Conservation (phyloP, 2,329 filamentous ascomycete species). For the Ophiocordyceps robertsii region DNA sequence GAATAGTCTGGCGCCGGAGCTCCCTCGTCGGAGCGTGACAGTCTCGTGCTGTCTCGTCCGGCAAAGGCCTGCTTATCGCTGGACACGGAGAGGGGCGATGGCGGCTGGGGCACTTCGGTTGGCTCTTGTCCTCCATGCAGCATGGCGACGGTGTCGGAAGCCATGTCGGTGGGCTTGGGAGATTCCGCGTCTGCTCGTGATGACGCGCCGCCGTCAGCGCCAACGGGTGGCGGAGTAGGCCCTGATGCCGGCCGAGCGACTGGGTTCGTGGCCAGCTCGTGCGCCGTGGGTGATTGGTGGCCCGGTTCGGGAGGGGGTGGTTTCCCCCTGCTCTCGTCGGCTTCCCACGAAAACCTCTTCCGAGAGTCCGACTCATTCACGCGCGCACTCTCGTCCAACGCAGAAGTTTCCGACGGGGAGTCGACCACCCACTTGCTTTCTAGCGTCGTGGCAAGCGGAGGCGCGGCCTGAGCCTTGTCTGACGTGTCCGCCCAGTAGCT, state of each 20-base stretch:
- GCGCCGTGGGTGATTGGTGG: not conserved
- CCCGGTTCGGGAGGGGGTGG: not conserved
- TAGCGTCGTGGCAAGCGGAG: not conserved
- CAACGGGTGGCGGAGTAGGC: not conserved
- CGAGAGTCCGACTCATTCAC: constrained; percentile 6
- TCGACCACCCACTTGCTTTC: too few relatives aligned
- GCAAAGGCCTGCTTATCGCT: constrained; percentile 15
- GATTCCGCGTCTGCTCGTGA: not conserved
- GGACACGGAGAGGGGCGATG: constrained; percentile 28
- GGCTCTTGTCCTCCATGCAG: constrained; percentile 5
- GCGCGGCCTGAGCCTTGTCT: constrained; percentile 4
- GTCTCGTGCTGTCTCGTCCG: constrained; percentile 11
- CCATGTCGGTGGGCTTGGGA: not conserved
- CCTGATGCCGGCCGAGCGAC: not conserved
- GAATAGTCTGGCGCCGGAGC: constrained; percentile 20
- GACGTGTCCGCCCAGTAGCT: constrained; percentile 44
- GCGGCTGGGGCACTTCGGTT: constrained; percentile 16
- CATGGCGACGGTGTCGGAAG: not conserved
- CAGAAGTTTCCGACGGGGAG: not conserved
- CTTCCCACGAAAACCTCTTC: constrained; percentile 25
- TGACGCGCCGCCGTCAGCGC: not conserved
- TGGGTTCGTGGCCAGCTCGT: not conserved
- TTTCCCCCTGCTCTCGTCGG: constrained; percentile 6
- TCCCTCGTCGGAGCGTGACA: constrained; percentile 33
- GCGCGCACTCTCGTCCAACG: constrained; percentile 1